These are phyloP conservation scores for Xylaria longipes DNA, from an alignment of 495 filamentous ascomycete species.

Conservation along the genomic window DNA sequence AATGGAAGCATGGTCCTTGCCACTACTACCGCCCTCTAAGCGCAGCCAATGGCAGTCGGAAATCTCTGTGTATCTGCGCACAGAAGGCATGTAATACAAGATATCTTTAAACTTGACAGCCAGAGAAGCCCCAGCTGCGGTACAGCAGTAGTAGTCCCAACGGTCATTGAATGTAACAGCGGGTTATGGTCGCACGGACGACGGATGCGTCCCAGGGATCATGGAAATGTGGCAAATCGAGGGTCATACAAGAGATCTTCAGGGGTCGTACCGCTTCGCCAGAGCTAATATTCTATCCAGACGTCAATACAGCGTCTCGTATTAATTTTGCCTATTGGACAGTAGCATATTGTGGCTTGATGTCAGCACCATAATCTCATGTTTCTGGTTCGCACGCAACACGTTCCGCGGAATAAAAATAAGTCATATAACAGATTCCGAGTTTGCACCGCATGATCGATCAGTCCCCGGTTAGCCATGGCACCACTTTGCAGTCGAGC, in stretches of 20 bases:
- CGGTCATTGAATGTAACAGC: constrained; percentile 10
- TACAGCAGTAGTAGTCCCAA: constrained; percentile 1
- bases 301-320: constrained; percentile 24
- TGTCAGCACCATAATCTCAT: constrained; percentile 12
- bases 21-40: neutral
- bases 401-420: neutral
- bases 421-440: constrained; percentile 7
- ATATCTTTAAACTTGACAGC: neutral
- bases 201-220: constrained; percentile 22
- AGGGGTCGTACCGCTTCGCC: constrained; percentile 15
- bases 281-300: neutral
- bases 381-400: constrained; percentile 6
- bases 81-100: constrained; percentile 11
- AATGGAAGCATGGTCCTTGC: constrained; percentile 5
- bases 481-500: neutral
- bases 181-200: constrained; percentile 19
- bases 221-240: constrained; percentile 9
- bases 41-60: constrained; percentile 3
- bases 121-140: neutral
- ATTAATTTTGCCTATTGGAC: constrained; percentile 22
- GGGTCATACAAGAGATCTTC: constrained; percentile 21
- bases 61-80: neutral
- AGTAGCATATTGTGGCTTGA: neutral
- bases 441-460: constrained; percentile 9
- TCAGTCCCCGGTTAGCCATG: constrained; percentile 7